A percentile compares a stretch with the other conserved stretches of the same genome.
These are phyloP conservation scores for Ganoderma boninense DNA, from an alignment of 1,284 basidiomycete species.

Conservation along the genomic window DNA sequence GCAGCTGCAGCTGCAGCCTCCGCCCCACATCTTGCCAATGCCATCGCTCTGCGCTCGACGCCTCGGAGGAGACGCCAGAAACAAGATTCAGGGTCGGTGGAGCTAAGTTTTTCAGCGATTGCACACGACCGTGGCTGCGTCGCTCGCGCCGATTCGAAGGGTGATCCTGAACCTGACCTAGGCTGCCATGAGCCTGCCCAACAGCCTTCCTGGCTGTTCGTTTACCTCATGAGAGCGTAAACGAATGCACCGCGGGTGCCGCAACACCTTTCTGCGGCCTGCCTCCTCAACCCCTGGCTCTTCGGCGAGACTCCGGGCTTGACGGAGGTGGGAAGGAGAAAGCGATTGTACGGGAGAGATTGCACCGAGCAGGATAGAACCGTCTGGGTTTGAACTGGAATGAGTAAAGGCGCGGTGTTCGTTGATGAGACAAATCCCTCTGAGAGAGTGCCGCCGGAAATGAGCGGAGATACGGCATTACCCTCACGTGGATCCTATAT, in stretches of 20 bases:
- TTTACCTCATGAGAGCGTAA: slow-evolving; percentile 20
- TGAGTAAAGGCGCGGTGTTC: not conserved
- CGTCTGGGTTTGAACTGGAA: slow-evolving; percentile 7
- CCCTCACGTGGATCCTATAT: not conserved
- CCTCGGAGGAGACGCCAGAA: not conserved
- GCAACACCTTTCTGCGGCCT: slow-evolving; percentile 8
- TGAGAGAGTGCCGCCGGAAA: slow-evolving; percentile 4
- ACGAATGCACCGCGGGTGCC: not conserved
- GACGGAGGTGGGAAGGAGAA: not conserved
- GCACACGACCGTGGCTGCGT: slow-evolving; percentile 10
- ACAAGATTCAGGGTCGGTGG: slow-evolving; percentile 19
- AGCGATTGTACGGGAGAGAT: slow-evolving; percentile 3
- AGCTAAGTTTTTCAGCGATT: not conserved
- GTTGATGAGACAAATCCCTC: not conserved
- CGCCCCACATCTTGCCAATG: not conserved
- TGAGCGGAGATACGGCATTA: slow-evolving; percentile 14
- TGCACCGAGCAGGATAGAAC: not conserved
- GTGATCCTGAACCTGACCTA: slow-evolving; percentile 10
- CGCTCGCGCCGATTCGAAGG: slow-evolving; percentile 11
- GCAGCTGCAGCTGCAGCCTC: not conserved
- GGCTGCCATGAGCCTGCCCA: slow-evolving; percentile 16
- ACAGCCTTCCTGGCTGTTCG: not conserved
- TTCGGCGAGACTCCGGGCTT: slow-evolving; percentile 6
- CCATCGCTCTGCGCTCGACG: slow-evolving; percentile 4
- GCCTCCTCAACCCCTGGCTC: not conserved